phyloP scores from a whole-genome alignment of 2,329 filamentous ascomycete species.

The Penicillium sp. region DNA sequence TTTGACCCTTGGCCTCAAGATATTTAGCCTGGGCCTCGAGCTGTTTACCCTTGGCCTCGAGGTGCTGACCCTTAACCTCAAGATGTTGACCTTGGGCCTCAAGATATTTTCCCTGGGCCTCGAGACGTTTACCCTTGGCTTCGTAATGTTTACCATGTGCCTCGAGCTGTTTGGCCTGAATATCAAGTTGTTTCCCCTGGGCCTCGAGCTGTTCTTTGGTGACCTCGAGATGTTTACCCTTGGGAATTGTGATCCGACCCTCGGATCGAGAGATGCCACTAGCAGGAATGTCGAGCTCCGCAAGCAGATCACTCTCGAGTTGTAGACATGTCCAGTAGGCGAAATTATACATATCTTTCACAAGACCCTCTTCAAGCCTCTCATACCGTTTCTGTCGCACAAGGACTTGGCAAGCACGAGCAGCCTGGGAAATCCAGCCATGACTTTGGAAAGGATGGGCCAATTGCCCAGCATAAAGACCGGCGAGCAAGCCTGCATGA shows the following conservation, averaged over 20 bases:
- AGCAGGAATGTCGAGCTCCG: constrained; percentile 70
- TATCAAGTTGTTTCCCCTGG: constrained; percentile 34
- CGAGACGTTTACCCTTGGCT: constrained; percentile 36
- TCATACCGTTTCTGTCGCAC: constrained; percentile 58
- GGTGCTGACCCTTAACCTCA: constrained; percentile 34
- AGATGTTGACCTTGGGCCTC: constrained; percentile 38
- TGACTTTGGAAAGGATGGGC: constrained; percentile 85
- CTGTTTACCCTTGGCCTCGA: constrained; percentile 37
- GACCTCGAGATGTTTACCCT: constrained; percentile 35
- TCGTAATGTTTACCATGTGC: constrained; percentile 34
- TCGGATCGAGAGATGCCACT: constrained; percentile 62
- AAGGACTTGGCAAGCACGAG: constrained; percentile 66
- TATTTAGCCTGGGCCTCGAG: constrained; percentile 38
- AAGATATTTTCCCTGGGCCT: constrained; percentile 37
- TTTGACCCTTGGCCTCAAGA: constrained; percentile 37
- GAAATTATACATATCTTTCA: constrained; percentile 66
- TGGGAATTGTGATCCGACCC: constrained; percentile 42
- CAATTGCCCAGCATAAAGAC: constrained; percentile 85
- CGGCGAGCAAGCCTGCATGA: constrained; percentile 80
- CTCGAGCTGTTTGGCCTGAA: constrained; percentile 35
- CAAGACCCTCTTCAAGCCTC: constrained; percentile 27
- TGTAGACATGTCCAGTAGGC: constrained; percentile 94
- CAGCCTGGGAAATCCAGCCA: constrained; percentile 64
- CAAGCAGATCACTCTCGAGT: constrained; percentile 90
- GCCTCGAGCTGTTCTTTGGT: no score